Base-by-base conservation (phyloP, 2,329 filamentous ascomycete species). In the Monilinia fructicola region DNA sequence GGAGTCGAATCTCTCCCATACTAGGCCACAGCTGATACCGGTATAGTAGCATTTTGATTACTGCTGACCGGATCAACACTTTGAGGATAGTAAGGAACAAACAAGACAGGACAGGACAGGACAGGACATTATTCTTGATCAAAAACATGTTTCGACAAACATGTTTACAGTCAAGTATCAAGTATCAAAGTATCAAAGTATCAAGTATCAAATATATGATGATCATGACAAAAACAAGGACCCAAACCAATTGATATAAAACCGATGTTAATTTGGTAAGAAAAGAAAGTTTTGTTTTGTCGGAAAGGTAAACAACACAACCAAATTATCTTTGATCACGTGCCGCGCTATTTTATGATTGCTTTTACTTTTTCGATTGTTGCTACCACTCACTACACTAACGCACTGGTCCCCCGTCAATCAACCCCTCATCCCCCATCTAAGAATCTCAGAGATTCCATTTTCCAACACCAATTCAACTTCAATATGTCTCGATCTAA, bases 401-500 rank as follows among this genome's bases (percentile, higher is more conserved):
- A 54, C 62, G 63, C 63, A 42, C n/a, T n/a, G 4, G 42, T 52
- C 54, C 54, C 63, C 9, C 31, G 31, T 35, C 31, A 35, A 23
- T 59, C 54, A 65, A 65, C 54, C 54, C 44, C 44, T 65, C 54
- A 35, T 35, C 31, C 9, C 4, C 6, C 6, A 35, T 35, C 31
- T 35, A 5, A 5, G 4, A 35, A 35, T 7, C 31, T 35, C 31
- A 35, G 46, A 52, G 31, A 64, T 58, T 67, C 31, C 42, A 58
- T 10, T 23, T 53, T 42, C 16, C 7, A 18, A 40, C 16, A 18
- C 21, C 26, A 42, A 12, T 52, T 31, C 9, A 28, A 28, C 9
- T 40, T 21, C 23, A 54, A 23, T 21, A 76, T 76, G 76, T 75
- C 73, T 66, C 73, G 73, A 38, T 55, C 70, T 55, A 71, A 67